phyloP scores from a whole-genome alignment of 1,284 basidiomycete genomes.

The Grifola frondosa region DNA sequence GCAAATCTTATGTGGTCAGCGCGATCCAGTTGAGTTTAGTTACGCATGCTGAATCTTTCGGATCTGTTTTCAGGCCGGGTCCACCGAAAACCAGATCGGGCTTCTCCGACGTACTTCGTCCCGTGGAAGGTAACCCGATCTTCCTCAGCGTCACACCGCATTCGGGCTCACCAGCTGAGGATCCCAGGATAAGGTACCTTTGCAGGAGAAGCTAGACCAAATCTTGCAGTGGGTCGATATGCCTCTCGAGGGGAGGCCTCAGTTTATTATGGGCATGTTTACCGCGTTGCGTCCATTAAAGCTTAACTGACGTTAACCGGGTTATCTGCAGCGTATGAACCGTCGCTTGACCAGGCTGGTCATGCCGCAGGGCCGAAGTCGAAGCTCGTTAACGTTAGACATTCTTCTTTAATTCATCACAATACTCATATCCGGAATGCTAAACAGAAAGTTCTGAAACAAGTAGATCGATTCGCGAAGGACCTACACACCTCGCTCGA shows the following conservation, averaged over 20 bases:
- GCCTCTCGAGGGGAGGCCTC: constrained; percentile 66
- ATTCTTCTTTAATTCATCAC: neutral
- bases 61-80: constrained; percentile 62
- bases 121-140: constrained; percentile 62
- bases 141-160: neutral
- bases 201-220: constrained; percentile 70
- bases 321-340: constrained; percentile 64
- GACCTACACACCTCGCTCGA: constrained; percentile 63
- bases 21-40: constrained; percentile 30
- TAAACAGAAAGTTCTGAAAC: constrained; percentile 57
- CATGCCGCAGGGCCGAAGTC: constrained; percentile 79
- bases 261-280: constrained; percentile 71
- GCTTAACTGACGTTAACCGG: neutral
- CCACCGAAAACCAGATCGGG: constrained; percentile 68
- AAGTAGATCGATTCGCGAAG: constrained; percentile 77
- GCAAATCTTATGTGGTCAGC: constrained; percentile 93
- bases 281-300: constrained; percentile 1
- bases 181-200: constrained; percentile 56
- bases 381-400: constrained; percentile 63
- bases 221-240: constrained; percentile 79
- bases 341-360: constrained; percentile 79
- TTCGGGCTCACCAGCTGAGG: neutral
- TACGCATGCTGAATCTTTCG: neutral
- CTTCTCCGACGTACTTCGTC: constrained; percentile 70
- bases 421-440: neutral